Evolutionary conservation across 306 rosid species (phyloP), one percentile per base, ranked within the genome.

Genomic region (Rosa persica): DNA sequence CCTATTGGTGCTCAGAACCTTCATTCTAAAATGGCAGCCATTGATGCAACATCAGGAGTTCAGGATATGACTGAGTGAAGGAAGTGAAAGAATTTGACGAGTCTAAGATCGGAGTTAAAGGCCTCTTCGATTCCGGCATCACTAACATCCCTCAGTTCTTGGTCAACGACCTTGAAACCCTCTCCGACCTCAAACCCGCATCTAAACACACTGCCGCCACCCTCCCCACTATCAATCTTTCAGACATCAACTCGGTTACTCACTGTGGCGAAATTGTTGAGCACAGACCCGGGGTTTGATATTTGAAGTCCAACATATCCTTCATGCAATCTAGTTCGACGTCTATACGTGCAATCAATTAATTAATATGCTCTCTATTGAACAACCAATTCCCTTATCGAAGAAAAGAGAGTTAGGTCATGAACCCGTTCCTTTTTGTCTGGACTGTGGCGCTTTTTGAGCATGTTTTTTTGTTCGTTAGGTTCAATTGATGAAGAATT

Each of bases 81-180:
- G 86, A 81, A 17, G 79, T 84, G 64, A 87, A 79, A 34, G 77
- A 81, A 52, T 87, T 87, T 22, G 88, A 84, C 23, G 81, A 87
- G 4, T 87, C 90, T 55, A 87, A 81, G 76, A 76, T 82, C 5
- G 90, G 90, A 66, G 90, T 87, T 8, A 87, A 87, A n/a, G 88
- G 88, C 72, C 86, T 87, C 58, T 84, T 85, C 0, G 90, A 84
- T 30, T 87, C 86, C 5, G 88, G 88, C 75, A 81, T 87, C 84
- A 81, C 82, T 64, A 61, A 81, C 52, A 81, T 84, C 66, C 90
- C 88, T 47, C 61, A 52, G 3, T 27, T 87, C 48, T 87, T 87
- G 30, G 12, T 84, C 22, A 88, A 87, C 77, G 85, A 81, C 64
- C 81, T 81, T 4, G 61, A 82, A 48, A 27, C 84, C 2, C 82